Conservation (phyloP, 768 basidiomycete genomes). For the Collybia sordida region DNA sequence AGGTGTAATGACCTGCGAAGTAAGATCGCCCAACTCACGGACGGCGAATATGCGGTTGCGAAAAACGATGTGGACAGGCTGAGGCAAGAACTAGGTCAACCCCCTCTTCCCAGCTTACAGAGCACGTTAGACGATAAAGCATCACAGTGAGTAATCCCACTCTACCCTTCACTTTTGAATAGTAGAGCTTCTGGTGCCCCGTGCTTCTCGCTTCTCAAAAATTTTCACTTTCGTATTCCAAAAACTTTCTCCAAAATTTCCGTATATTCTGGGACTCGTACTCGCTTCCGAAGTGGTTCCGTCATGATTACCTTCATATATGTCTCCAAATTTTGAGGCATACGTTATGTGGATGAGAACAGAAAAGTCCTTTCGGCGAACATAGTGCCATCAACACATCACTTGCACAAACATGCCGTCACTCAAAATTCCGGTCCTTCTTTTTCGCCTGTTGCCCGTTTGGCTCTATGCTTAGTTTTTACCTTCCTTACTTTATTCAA, state of each 20-base stretch:
- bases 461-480: background rate
- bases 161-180: constrained; percentile 6
- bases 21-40: constrained; percentile 67
- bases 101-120: constrained; percentile 71
- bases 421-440: background rate
- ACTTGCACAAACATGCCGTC: background rate
- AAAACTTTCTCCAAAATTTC: no score
- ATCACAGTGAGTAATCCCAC: constrained; percentile 46
- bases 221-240: no score
- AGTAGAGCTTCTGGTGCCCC: constrained; percentile 1
- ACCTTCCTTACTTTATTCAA: background rate
- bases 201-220: background rate
- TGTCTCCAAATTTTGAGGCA: background rate
- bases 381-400: background rate
- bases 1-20: constrained; percentile 67
- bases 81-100: constrained; percentile 73
- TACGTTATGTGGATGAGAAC: background rate
- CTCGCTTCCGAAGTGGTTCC: background rate
- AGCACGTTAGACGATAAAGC: constrained; percentile 72
- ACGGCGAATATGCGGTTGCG: constrained; percentile 73
- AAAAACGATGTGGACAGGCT: constrained; percentile 78
- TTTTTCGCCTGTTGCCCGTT: constrained; percentile 1
- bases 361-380: no score
- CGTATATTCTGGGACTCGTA: background rate
- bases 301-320: background rate